Base-by-base conservation (phyloP, 768 basidiomycete genomes). In the Lactarius trivialis region DNA sequence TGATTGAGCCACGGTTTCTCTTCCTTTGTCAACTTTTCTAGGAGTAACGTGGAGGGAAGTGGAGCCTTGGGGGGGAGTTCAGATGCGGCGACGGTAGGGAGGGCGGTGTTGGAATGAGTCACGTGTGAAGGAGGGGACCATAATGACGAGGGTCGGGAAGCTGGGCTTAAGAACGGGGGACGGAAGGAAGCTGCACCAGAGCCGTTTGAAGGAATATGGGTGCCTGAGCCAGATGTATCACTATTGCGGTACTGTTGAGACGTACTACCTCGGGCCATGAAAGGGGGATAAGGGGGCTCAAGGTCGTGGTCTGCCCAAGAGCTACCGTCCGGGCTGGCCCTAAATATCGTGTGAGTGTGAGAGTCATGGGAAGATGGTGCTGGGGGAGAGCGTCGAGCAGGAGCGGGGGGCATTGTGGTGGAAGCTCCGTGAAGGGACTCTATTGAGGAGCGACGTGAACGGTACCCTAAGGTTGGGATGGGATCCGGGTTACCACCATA, bases 401-500 rank as follows among this genome's bases (percentile, higher is more conserved):
- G 45, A 33, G 60, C 30, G 33, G 49, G 7, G 7, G 36, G 34
- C 6, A 36, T n/a, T 54, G 68, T 67, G 57, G 11, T 64, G 69
- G 33, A 49, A 14, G 54, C 49, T 12, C 34, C 65, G 17, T 36
- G 34, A 21, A 76, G 69, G 54, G 74, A 76, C 32, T 79, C 81
- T 30, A 73, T 65, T 53, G 81, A 82, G n/a, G 71, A 63, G 48
- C 75, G 76, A 8, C 79, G 75, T 15, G 76, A 65, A 52, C 37
- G 56, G 32, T 55, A 53, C 21, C 56, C 75, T 17, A 72, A 67
- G 34, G 67, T 70, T 14, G 82, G 77, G 52, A 80, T 70, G 19
- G 73, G 83, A 68, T 87, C 87, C 9, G 86, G 83, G 70, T 86
- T 88, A 17, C 86, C 85, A 0, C 81, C 77, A 68, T 88, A 79